These are phyloP conservation scores for Lepidium aucheri DNA, from an alignment of 345 rosid species.

Conservation along the genomic window DNA sequence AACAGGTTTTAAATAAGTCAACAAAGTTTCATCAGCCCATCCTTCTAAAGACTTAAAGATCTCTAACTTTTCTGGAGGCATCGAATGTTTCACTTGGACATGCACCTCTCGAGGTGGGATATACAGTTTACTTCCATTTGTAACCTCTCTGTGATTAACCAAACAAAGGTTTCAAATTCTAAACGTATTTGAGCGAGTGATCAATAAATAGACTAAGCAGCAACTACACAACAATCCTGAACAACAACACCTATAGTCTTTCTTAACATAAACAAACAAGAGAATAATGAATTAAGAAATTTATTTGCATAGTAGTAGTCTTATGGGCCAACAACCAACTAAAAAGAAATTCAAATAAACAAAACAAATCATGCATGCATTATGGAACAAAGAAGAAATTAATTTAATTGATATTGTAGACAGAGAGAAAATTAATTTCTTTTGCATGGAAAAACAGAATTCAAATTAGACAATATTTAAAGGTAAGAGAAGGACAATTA, in stretches of 20 bases:
- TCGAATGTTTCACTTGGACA: constrained; percentile 60
- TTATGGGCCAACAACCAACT: constrained; percentile 15
- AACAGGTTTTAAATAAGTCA: constrained; percentile 51
- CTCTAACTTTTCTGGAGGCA: constrained; percentile 44
- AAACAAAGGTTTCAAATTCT: background rate
- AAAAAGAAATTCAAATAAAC: background rate
- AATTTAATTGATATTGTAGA: background rate
- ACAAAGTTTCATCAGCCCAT: constrained; percentile 59
- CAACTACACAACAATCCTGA: background rate
- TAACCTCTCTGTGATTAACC: constrained; percentile 38
- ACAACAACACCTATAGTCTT: background rate
- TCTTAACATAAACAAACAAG: background rate
- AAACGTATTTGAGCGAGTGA: background rate
- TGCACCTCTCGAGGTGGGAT: constrained; percentile 58
- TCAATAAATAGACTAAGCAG: background rate
- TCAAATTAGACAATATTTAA: background rate
- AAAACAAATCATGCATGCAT: constrained; percentile 9
- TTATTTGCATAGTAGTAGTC: background rate
- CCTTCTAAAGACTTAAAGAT: constrained; percentile 46
- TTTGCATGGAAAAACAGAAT: background rate
- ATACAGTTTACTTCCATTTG: constrained; percentile 44
- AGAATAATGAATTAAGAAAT: background rate
- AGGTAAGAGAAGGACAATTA: background rate
- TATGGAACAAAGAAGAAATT: background rate
- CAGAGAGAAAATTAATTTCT: background rate